Percentiles rank a stretch among this genome's conserved stretches.
These are phyloP conservation scores for Lasiosphaeriaceae sp. DNA, from an alignment of 495 filamentous ascomycete genomes.

Conservation along the genomic window DNA sequence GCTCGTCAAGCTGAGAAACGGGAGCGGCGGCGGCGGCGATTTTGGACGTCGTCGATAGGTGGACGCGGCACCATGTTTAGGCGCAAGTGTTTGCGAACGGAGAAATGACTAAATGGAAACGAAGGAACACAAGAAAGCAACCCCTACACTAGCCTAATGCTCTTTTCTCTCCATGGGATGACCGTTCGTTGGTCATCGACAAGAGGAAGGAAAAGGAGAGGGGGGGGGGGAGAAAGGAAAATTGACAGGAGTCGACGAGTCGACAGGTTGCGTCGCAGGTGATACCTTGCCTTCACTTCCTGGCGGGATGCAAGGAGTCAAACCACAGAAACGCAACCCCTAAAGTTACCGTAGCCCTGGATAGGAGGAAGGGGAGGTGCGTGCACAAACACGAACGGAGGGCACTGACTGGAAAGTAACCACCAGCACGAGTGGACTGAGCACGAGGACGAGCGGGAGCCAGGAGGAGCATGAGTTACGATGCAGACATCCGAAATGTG, in stretches of 20 bases:
- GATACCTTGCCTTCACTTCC: conserved; percentile 4
- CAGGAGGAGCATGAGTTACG: too few species aligned
- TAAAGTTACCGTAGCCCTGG: background rate
- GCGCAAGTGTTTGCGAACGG: background rate
- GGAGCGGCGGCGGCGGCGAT: background rate
- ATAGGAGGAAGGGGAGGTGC: too few species aligned
- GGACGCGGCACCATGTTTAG: background rate
- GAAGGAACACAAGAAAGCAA: background rate
- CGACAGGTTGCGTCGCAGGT: conserved; percentile 12
- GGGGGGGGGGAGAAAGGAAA: background rate
- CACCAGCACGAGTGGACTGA: background rate
- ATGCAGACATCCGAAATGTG: too few species aligned
- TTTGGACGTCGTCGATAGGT: background rate
- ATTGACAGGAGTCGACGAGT: conserved; percentile 1
- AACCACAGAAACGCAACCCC: background rate
- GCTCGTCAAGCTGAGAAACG: background rate
- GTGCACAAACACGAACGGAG: background rate
- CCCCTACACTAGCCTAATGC: too few species aligned
- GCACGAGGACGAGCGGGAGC: too few species aligned
- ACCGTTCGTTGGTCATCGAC: background rate
- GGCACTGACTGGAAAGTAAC: background rate
- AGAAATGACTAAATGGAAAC: background rate
- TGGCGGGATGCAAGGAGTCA: background rate
- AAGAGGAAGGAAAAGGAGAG: background rate
- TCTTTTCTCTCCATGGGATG: too few species aligned